These are phyloP conservation scores for Claviceps quebecensis DNA, from an alignment of 2,329 filamentous ascomycete genomes.

Conservation along the genomic window DNA sequence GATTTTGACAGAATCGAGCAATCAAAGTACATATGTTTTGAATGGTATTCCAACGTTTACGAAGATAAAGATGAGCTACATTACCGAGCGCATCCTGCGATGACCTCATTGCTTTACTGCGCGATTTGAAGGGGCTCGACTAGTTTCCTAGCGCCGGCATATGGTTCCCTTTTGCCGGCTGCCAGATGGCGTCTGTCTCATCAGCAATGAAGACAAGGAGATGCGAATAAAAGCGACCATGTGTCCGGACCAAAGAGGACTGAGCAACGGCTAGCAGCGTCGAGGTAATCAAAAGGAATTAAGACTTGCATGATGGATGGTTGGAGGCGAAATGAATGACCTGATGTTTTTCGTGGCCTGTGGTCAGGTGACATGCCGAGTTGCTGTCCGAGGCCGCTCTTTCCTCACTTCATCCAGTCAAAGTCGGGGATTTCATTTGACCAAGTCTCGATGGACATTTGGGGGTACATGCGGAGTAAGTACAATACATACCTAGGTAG, in stretches of 20 bases:
- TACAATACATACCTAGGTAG: background rate
- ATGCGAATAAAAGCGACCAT: background rate
- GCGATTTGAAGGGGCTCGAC: background rate
- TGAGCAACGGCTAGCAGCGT: background rate
- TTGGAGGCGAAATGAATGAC: background rate
- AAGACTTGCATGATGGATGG: background rate
- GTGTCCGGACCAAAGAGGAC: background rate
- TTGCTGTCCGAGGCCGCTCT: background rate
- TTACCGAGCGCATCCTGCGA: background rate
- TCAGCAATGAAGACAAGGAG: background rate
- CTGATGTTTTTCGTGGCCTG: background rate
- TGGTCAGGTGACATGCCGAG: background rate
- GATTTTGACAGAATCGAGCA: too few relatives aligned
- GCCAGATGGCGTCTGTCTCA: background rate
- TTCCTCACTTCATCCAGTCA: background rate
- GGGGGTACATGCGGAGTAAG: too few relatives aligned
- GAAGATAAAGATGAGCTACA: background rate
- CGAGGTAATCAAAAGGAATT: too few relatives aligned
- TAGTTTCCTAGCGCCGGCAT: background rate
- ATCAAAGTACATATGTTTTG: too few relatives aligned
- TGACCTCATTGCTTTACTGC: background rate
- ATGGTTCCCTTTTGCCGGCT: background rate
- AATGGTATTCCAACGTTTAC: too few relatives aligned
- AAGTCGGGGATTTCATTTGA: background rate
- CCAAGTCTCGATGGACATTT: too few relatives aligned